Evolutionary conservation across 2,329 filamentous ascomycete species (phyloP).

Genomic region (Bipolaris gigantea): DNA sequence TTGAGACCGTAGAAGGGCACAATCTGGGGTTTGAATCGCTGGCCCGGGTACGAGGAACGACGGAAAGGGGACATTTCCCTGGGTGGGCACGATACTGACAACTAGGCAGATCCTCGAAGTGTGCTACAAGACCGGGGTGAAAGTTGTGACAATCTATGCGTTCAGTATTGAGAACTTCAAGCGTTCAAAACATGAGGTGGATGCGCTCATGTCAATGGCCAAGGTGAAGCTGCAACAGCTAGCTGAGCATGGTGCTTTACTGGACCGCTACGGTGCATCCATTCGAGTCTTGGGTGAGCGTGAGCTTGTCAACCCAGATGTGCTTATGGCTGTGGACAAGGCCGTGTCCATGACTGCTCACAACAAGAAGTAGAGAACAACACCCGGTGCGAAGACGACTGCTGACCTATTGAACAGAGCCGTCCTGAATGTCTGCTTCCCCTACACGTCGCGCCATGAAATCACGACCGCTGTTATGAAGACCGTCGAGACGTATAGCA

Average conservation of each 20-base stretch:
- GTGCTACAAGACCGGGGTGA: conserved; percentile 96
- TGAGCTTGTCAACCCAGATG: conserved; percentile 81
- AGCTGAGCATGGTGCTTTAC: conserved; percentile 86
- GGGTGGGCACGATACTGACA: conserved; percentile 38
- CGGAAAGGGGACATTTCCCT: neutral
- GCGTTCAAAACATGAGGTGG: conserved; percentile 92
- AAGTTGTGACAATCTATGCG: conserved; percentile 95
- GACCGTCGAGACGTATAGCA: conserved; percentile 84
- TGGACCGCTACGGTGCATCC: conserved; percentile 88
- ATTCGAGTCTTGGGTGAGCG: conserved; percentile 84
- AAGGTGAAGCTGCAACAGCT: conserved; percentile 93
- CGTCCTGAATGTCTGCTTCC: conserved; percentile 92
- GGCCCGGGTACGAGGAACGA: conserved; percentile 65
- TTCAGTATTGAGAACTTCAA: conserved; percentile 99
- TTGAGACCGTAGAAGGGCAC: conserved; percentile 96
- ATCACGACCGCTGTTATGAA: conserved; percentile 87
- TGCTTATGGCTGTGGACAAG: conserved; percentile 82
- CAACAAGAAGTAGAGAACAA: conserved; percentile 71
- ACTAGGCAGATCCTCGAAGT: conserved; percentile 76
- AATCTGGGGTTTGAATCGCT: conserved; percentile 94
- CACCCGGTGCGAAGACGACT: neutral
- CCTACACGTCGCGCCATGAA: conserved; percentile 93
- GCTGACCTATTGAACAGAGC: conserved; percentile 48
- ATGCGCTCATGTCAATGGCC: conserved; percentile 95
- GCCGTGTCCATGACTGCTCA: conserved; percentile 84